Evolutionary conservation across 345 rosid species (phyloP), one percentile per base, ranked within the genome.

Genomic region (Arabis hirsuta): DNA sequence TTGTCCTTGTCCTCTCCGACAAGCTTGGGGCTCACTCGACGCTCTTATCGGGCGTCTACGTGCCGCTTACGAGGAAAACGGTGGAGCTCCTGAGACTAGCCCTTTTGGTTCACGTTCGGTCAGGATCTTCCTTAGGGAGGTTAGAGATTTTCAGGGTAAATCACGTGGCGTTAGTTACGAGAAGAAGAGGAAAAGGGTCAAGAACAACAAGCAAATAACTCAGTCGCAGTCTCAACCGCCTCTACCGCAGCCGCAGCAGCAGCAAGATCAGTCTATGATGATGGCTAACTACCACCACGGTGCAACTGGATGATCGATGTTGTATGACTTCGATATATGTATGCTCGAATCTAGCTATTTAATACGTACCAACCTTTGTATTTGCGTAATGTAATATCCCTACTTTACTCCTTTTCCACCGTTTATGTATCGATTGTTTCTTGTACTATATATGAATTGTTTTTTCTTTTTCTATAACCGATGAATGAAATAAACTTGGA

Each of bases 21-120:
- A 91, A 69, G 97, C 97, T 0, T 91, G 97, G 97, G 97, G 97
- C n/a, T 89, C 96, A 81, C 88, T 91, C 0, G 97, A 89, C 29
- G 97, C 97, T 3, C 91, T 91, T 63, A 89, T 91, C 34, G 97
- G 96, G 24, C 87, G 97, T 14, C 96, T 91, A 54, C 78, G 97
- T 20, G 97, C 97, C 0, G 97, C 97, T 1, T 89, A 81, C 32
- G 97, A 91, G 74, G 97, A 91, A 72, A 85, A 91, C 59, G 97
- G 97, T 12, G 93, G 96, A 4, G 70, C 78, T 54, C 91, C 93
- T 0, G 97, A 89, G 78, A 85, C 82, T 10, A 91, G 88, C 80
- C 97, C 97, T 1, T 91, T 91, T 65, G 93, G 91, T 22, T 90
- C 97, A 65, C 78, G 90, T 57, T 88, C 93, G 7, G 93, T 91